Evolutionary conservation across 2,329 filamentous ascomycete species (phyloP).

Genomic region (Setomelanomma holmii): DNA sequence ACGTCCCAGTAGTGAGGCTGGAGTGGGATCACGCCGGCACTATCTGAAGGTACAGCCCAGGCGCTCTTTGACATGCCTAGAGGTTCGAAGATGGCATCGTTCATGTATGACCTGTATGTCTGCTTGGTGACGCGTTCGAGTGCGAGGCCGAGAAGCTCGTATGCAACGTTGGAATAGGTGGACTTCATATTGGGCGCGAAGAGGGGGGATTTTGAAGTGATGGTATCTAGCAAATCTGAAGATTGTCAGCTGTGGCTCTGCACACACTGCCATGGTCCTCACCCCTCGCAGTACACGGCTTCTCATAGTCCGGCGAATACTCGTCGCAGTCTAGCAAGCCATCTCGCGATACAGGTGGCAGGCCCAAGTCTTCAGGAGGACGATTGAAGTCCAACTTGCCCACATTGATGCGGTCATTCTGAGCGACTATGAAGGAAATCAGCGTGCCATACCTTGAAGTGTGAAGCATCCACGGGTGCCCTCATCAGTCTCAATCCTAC

Average conservation of each 20-base stretch:
- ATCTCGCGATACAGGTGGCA: constrained; percentile 45
- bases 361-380: constrained; percentile 29
- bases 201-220: constrained; percentile 42
- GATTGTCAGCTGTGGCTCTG: constrained; percentile 7
- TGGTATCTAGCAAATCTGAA: constrained; percentile 40
- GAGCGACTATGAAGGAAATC: constrained; percentile 34
- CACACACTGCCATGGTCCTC: background rate
- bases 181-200: constrained; percentile 54
- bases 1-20: constrained; percentile 50
- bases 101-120: constrained; percentile 49
- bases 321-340: constrained; percentile 46
- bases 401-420: constrained; percentile 37
- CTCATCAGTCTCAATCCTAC: constrained; percentile 10
- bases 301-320: constrained; percentile 39
- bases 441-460: constrained; percentile 33
- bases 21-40: constrained; percentile 49
- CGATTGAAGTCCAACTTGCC: constrained; percentile 1
- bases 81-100: constrained; percentile 49
- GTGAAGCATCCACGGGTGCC: constrained; percentile 12
- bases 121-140: constrained; percentile 48
- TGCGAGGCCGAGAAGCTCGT: constrained; percentile 51
- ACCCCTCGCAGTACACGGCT: constrained; percentile 36
- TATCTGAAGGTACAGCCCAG: constrained; percentile 38
- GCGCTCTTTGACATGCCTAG: constrained; percentile 41
- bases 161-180: constrained; percentile 53